These are phyloP conservation scores for Chamaenerion angustifolium DNA, from an alignment of 345 rosid species.

Conservation along the genomic window DNA sequence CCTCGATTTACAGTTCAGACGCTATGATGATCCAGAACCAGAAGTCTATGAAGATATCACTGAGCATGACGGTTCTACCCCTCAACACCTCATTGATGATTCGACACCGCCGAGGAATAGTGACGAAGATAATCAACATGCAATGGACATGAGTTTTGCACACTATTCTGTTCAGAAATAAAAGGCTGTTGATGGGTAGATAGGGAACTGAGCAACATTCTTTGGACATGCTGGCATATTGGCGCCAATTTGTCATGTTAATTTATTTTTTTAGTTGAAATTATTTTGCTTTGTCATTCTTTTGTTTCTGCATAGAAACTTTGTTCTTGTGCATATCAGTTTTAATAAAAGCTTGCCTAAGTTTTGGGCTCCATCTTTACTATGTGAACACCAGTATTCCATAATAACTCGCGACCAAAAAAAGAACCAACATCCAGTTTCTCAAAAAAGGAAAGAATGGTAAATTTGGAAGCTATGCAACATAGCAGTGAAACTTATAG, in stretches of 20 bases:
- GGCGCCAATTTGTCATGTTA: too few relatives aligned
- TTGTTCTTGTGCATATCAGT: too few relatives aligned
- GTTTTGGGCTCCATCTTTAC: neutral
- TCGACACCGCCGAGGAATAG: neutral
- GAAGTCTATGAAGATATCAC: neutral
- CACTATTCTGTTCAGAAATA: neutral
- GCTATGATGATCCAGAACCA: neutral
- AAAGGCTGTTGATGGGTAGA: neutral
- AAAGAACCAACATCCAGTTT: neutral
- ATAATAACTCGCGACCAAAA: neutral
- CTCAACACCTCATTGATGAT: neutral
- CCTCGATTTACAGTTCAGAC: slow-evolving; percentile 19
- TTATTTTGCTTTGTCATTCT: too few relatives aligned
- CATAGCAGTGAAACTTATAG: neutral
- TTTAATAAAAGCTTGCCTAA: too few relatives aligned
- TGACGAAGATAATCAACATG: neutral
- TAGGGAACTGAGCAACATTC: neutral
- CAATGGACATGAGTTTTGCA: neutral
- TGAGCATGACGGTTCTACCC: neutral
- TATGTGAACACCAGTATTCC: neutral
- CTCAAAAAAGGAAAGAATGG: slow-evolving; percentile 1
- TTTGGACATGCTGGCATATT: too few relatives aligned
- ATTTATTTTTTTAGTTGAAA: too few relatives aligned
- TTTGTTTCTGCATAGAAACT: too few relatives aligned
- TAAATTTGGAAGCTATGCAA: slow-evolving; percentile 9